Evolutionary conservation across 2,329 filamentous ascomycete genomes (phyloP), one percentile per base, ranked within the genome.

Genomic region (Dactylonectria macrodidyma): DNA sequence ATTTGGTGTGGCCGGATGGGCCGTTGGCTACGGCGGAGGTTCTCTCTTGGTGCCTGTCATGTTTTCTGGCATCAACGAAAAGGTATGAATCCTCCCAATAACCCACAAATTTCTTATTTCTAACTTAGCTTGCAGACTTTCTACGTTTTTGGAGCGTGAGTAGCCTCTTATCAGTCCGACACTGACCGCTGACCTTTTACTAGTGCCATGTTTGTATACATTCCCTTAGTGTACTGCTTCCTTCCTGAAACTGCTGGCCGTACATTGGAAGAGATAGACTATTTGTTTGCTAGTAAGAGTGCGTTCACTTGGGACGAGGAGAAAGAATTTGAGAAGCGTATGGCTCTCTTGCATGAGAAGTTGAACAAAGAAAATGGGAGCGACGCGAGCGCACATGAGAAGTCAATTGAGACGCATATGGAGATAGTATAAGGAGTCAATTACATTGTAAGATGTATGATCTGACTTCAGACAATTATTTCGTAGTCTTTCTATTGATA

Each of bases 1-100:
- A 0, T 94, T 89, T 87, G 92, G 92, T 22, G 92, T 94, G 0
- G 87, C 93, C 0, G 92, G 92, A 0, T 95, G 92, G 92, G 89
- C 86, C 14, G 93, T 94, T 58, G 92, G 92, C 0, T 93, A 93
- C 71, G 91, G 91, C 16, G 92, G 90, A 89, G 19, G 79, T 56
- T 80, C 80, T 0, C 82, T 90, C 0, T 79, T 90, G 1, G 85
- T 86, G 9, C 88, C 88, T 0, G 83, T 86, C n/a, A 91, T 91
- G 80, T 91, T 93, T 76, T 80, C 84, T 63, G 82, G 84, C 6
- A 89, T 94, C 59, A 86, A 87, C 24, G 90, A 93, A 69, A 93
- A 30, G 26, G 26, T 30, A 30, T 30, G 26, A 30, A 30, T 7
- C 26, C 26, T 30, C 26, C 26, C 26, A 30, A 30, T 30, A 30